Evolutionary conservation across 2,329 filamentous ascomycete species (phyloP), one percentile per base, ranked within the genome.

Genomic region (Cytospora leucostoma): DNA sequence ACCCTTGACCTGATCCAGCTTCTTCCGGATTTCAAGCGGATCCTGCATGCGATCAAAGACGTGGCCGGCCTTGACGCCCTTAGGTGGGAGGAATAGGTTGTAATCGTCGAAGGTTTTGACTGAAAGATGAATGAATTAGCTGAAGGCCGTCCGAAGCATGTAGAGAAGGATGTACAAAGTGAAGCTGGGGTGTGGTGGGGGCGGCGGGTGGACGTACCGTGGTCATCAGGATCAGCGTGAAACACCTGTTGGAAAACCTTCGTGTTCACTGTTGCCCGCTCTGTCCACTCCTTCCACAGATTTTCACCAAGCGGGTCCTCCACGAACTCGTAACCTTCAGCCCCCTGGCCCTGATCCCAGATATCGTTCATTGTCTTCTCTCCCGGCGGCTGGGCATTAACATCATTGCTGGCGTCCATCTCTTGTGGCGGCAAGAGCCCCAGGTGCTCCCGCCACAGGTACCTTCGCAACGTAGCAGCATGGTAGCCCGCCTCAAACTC

Each of bases 71-170:
- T 92, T 95, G 66, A 90, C 84, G 5, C 88, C 85, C 56, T 85
- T 84, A 0, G 87, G 82, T 0, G 84, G 91, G 64, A 88, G 80
- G 75, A 94, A 98, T 12, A 82, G 81, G 70, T 97, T 88, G 73
- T 98, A 98, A 67, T 97, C 92, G 2, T 93, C 88, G 69, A 97
- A 98, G 0, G 84, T 96, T 82, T 89, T 91, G 73, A 97, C 88
- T 88, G 58, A 2, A 12, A 11, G 44, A 47, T 4, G 8, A n/a
- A 21, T 11, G 12, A 3, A 19, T 47, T 47, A 47, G 44, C 44
- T 11, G 7, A 47, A 12, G 44, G 11, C 7, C n/a, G n/a, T 21
- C n/a, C 21, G 6, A 19, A 19, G n/a, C 6, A n/a, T 7, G 17
- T 19, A n/a, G 40, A 44, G 38, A n/a, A 13, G 15, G 27, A 27